Evolutionary conservation across 1,139 yeast genomes (phyloP).

Genomic region (Debaryomycetaceae sp.): DNA sequence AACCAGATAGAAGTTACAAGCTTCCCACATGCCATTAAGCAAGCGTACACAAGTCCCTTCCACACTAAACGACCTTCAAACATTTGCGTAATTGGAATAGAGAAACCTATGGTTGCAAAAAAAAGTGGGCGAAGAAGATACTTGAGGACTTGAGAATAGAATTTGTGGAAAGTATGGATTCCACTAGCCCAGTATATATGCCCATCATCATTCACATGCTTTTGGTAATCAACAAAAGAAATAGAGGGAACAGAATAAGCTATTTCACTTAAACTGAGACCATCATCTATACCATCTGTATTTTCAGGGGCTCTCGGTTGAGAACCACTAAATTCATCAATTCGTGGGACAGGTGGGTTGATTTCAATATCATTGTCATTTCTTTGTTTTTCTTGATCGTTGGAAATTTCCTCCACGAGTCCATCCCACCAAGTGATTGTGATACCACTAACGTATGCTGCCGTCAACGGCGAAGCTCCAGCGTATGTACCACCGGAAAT

Average conservation of each 20-base stretch:
- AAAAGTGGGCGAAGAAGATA: constrained; percentile 5
- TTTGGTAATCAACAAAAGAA: background rate
- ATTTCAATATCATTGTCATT: background rate
- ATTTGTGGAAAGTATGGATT: constrained; percentile 2
- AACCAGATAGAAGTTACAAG: constrained; percentile 5
- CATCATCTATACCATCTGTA: background rate
- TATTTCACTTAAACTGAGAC: background rate
- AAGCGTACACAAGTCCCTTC: constrained; percentile 5
- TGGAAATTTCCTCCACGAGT: background rate
- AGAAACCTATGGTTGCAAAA: constrained; percentile 7
- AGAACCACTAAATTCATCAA: too few relatives aligned
- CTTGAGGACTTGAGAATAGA: constrained; percentile 3
- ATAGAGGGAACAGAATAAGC: background rate
- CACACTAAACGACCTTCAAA: constrained; percentile 5
- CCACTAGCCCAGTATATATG: background rate
- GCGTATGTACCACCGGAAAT: constrained; percentile 5
- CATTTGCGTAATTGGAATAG: constrained; percentile 7
- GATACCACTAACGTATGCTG: constrained; percentile 6
- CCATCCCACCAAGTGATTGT: constrained; percentile 7
- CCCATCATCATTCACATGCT: background rate
- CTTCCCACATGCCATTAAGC: constrained; percentile 5
- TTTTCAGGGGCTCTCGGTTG: background rate
- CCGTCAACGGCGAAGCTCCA: constrained; percentile 6
- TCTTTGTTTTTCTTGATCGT: background rate
- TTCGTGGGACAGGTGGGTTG: background rate